phyloP scores from a whole-genome alignment of 208 protist species.

The Trypanosoma avium region DNA sequence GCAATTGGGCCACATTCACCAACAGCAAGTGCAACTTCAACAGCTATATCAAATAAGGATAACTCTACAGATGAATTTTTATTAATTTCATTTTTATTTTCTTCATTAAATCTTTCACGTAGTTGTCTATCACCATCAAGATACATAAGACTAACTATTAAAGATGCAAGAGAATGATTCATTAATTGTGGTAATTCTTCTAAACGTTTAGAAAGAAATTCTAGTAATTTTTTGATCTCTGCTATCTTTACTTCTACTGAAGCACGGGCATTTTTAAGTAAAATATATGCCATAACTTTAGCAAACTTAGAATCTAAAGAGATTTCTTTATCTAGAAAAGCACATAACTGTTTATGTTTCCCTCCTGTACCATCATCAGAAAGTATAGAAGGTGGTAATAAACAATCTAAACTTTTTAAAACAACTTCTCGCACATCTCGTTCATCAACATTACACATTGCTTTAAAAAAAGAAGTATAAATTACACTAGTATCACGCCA shows the following conservation, averaged over 20 bases:
- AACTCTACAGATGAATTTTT: conserved; percentile 7
- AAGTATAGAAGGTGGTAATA: conserved; percentile 26
- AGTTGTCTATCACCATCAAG: conserved; percentile 63
- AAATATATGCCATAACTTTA: conserved; percentile 29
- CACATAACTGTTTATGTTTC: conserved; percentile 6
- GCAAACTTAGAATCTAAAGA: conserved; percentile 10
- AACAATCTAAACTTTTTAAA: conserved; percentile 20
- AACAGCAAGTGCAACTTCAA: conserved; percentile 44
- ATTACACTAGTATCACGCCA: conserved; percentile 24
- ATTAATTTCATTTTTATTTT: conserved; percentile 3
- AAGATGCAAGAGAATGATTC: conserved; percentile 28
- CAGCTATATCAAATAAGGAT: conserved; percentile 38
- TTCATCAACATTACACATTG: conserved; percentile 30
- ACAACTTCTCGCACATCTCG: conserved; percentile 15
- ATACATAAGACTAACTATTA: conserved; percentile 66
- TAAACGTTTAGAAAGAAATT: conserved; percentile 12
- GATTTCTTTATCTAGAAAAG: conserved; percentile 7
- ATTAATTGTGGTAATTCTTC: conserved; percentile 27
- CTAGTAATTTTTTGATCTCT: conserved; percentile 18
- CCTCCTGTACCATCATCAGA: conserved; percentile 11
- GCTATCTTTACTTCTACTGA: conserved; percentile 10
- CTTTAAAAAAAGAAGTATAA: conserved; percentile 32
- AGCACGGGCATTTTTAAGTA: conserved; percentile 15
- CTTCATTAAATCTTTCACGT: conserved; percentile 27
- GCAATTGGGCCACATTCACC: conserved; percentile 29